phyloP scores from a whole-genome alignment of 1,139 yeast genomes.

The Geotrichum candidum region DNA sequence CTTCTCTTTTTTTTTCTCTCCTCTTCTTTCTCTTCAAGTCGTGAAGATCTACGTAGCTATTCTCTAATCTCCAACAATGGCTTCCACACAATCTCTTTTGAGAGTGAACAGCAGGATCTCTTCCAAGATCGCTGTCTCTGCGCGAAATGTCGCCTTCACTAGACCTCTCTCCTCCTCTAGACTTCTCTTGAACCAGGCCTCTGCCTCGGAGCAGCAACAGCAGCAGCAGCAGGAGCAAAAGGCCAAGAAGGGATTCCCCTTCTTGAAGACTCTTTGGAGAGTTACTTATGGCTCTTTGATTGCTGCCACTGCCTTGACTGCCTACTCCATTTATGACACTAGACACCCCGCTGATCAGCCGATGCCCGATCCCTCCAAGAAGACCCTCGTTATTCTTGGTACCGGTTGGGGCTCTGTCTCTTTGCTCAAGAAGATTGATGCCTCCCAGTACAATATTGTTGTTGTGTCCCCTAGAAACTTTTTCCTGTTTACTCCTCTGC shows the following conservation, averaged over 20 bases:
- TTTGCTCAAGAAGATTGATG: slow-evolving; percentile 75
- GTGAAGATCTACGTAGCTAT: not conserved
- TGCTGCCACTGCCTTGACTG: slow-evolving; percentile 31
- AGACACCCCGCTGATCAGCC: slow-evolving; percentile 38
- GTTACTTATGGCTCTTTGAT: slow-evolving; percentile 30
- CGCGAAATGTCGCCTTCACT: not conserved
- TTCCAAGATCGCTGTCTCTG: not conserved
- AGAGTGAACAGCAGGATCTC: not conserved
- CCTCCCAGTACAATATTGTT: slow-evolving; percentile 79
- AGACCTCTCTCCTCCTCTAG: slow-evolving; percentile 9
- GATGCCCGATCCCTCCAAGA: slow-evolving; percentile 52
- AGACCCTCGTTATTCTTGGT: slow-evolving; percentile 83
- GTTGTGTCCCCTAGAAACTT: slow-evolving; percentile 92
- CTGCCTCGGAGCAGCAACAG: not conserved
- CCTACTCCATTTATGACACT: slow-evolving; percentile 34
- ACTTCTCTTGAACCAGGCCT: not conserved
- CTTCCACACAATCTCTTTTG: slow-evolving; percentile 4
- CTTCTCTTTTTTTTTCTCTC: not conserved
- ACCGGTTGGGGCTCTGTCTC: slow-evolving; percentile 71
- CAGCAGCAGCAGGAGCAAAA: not conserved
- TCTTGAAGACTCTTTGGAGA: slow-evolving; percentile 33
- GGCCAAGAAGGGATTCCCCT: slow-evolving; percentile 13
- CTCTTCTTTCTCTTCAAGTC: not conserved
- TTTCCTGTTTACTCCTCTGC: slow-evolving; percentile 86
- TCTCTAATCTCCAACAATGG: not conserved